These are phyloP conservation scores for Salvia miltiorrhiza DNA, from an alignment of 257 asterid genomes.

Conservation along the genomic window DNA sequence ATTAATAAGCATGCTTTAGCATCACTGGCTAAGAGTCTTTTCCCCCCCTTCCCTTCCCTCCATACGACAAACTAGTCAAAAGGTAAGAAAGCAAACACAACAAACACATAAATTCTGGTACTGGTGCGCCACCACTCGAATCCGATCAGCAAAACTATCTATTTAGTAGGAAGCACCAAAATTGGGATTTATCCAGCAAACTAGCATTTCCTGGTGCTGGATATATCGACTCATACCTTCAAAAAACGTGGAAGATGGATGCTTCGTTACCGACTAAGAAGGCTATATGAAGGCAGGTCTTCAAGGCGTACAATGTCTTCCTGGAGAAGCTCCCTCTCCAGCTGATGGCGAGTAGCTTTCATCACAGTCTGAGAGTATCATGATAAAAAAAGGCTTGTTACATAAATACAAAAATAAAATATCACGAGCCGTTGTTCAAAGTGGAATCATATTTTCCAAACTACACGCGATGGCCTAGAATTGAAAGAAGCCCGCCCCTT, in stretches of 20 bases:
- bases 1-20: conserved; percentile 7
- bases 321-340: conserved; percentile 89
- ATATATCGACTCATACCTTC: conserved; percentile 22
- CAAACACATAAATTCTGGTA: conserved; percentile 5
- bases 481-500: neutral
- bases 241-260: conserved; percentile 18
- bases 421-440: no score
- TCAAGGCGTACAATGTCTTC: conserved; percentile 74
- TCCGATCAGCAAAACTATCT: conserved; percentile 16
- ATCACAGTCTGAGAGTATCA: conserved; percentile 63
- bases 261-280: conserved; percentile 53
- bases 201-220: conserved; percentile 19
- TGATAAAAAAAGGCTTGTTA: neutral
- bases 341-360: conserved; percentile 96
- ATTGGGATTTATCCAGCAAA: conserved; percentile 9
- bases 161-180: conserved; percentile 17
- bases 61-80: conserved; percentile 4
- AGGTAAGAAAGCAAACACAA: neutral
- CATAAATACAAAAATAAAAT: neutral
- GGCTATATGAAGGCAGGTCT: conserved; percentile 82
- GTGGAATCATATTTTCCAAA: neutral
- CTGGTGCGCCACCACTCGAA: neutral
- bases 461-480: neutral
- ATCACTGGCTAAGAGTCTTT: neutral
- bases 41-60: neutral